A percentile compares a stretch with the other conserved stretches of the same genome.
phyloP scores from a whole-genome alignment of 352 stramenopile genomes.

The Elongisporangium anandrum region DNA sequence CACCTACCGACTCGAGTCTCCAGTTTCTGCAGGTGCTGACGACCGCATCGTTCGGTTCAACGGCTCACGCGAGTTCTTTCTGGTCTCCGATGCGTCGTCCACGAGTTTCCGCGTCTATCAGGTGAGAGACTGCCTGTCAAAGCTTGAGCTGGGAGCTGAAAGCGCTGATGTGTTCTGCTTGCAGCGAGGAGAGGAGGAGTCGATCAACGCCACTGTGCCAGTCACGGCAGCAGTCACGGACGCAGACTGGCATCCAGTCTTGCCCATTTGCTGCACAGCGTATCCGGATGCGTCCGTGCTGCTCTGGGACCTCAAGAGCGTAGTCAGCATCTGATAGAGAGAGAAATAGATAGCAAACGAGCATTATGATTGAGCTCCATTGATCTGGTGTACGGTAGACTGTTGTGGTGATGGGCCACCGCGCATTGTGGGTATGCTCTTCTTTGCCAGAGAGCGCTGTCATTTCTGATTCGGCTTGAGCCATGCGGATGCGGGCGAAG shows the following conservation, averaged over 20 bases:
- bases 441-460: not conserved
- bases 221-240: constrained; percentile 20
- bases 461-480: not conserved
- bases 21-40: constrained; percentile 15
- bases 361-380: no score
- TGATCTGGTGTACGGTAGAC: no score
- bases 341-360: no score
- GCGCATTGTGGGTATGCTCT: not conserved
- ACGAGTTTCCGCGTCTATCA: not conserved
- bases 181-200: constrained; percentile 26
- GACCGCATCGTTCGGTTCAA: not conserved
- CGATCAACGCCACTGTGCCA: constrained; percentile 20
- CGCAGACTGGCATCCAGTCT: constrained; percentile 34
- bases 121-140: not conserved
- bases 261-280: constrained; percentile 28
- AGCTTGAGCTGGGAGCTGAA: not conserved
- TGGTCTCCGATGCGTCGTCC: not conserved
- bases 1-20: not conserved
- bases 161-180: not conserved
- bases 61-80: not conserved
- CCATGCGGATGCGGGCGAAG: no score
- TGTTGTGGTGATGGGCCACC: not conserved
- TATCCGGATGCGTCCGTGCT: constrained; percentile 30
- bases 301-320: constrained; percentile 27
- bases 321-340: not conserved